Evolutionary conservation across 1,139 yeast genomes (phyloP).

Genomic region (Kodamaea ohmeri): DNA sequence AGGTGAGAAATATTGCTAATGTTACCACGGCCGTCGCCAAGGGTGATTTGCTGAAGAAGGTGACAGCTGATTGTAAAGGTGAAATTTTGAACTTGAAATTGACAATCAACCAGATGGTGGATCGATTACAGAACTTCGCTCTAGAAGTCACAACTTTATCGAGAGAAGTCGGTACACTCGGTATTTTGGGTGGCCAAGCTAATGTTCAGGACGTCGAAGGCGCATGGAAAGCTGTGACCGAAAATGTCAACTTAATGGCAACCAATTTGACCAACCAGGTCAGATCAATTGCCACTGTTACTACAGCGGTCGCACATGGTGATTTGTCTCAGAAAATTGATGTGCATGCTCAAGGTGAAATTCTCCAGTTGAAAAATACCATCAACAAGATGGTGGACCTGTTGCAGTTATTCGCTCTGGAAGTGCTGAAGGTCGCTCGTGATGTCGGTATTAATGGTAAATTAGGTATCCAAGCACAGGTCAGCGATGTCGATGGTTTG

Average conservation of each 20-base stretch:
- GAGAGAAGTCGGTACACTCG: constrained; percentile 85
- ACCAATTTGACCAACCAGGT: constrained; percentile 85
- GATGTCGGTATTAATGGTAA: constrained; percentile 94
- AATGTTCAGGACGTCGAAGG: constrained; percentile 92
- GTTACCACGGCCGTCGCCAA: constrained; percentile 93
- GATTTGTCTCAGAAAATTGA: constrained; percentile 84
- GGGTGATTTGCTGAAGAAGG: constrained; percentile 82
- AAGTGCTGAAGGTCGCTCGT: constrained; percentile 85
- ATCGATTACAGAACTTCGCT: constrained; percentile 84
- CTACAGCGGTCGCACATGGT: constrained; percentile 92
- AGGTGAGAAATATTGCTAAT: constrained; percentile 84
- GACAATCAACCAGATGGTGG: constrained; percentile 85
- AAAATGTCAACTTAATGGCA: constrained; percentile 88
- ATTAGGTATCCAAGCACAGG: constrained; percentile 88
- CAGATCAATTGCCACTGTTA: constrained; percentile 84
- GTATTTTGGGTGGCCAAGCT: constrained; percentile 88
- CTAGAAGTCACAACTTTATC: constrained; percentile 84
- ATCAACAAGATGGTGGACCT: constrained; percentile 92
- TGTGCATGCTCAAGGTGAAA: constrained; percentile 88
- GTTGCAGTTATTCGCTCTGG: constrained; percentile 80
- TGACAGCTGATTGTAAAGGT: constrained; percentile 86
- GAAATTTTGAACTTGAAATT: constrained; percentile 78
- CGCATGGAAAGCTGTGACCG: constrained; percentile 90
- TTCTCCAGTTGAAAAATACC: constrained; percentile 71
- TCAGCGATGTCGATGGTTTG: constrained; percentile 83